A percentile compares a stretch with the other conserved stretches of the same genome.
Conservation (phyloP, 176 grass and related monocot genomes). For the Oryza brachyantha region DNA sequence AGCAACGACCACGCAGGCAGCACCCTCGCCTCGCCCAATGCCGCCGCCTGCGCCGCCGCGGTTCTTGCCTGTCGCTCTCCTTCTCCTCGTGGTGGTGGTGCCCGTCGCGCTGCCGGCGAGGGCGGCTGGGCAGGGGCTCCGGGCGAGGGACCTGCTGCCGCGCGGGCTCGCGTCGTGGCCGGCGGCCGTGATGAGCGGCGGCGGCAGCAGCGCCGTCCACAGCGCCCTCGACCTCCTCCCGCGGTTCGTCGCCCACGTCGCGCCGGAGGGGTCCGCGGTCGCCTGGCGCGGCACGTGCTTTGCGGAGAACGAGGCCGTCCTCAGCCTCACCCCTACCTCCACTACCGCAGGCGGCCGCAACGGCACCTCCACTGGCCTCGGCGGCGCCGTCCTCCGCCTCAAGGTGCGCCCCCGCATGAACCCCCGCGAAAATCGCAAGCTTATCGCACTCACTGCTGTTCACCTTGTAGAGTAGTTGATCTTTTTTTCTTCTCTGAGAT, state of each 20-base stretch:
- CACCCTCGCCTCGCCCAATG: too few species aligned
- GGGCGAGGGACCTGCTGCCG: constrained; percentile 63
- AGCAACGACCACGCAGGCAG: too few species aligned
- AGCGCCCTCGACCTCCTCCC: constrained; percentile 93
- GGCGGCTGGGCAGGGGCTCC: constrained; percentile 17
- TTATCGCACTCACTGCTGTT: not conserved
- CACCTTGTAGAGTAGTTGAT: not conserved
- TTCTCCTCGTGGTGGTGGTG: not conserved
- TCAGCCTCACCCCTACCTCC: constrained; percentile 50
- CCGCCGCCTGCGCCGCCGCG: not conserved
- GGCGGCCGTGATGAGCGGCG: constrained; percentile 59
- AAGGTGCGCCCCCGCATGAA: constrained; percentile 38
- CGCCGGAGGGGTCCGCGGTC: constrained; percentile 40
- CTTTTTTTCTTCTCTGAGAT: not conserved
- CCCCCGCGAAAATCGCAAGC: not conserved
- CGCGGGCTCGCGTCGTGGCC: constrained; percentile 72
- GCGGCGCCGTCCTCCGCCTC: constrained; percentile 63
- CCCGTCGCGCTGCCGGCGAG: not conserved
- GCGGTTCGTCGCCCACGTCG: constrained; percentile 62
- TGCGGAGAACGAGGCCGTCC: constrained; percentile 62
- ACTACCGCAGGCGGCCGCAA: constrained; percentile 19
- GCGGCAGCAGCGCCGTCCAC: constrained; percentile 46
- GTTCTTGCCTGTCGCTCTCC: not conserved
- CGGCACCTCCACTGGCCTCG: not conserved
- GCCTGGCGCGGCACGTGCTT: constrained; percentile 82